Conservation (phyloP, 2,329 filamentous ascomycete species). For the Gaeumannomyces sp. region DNA sequence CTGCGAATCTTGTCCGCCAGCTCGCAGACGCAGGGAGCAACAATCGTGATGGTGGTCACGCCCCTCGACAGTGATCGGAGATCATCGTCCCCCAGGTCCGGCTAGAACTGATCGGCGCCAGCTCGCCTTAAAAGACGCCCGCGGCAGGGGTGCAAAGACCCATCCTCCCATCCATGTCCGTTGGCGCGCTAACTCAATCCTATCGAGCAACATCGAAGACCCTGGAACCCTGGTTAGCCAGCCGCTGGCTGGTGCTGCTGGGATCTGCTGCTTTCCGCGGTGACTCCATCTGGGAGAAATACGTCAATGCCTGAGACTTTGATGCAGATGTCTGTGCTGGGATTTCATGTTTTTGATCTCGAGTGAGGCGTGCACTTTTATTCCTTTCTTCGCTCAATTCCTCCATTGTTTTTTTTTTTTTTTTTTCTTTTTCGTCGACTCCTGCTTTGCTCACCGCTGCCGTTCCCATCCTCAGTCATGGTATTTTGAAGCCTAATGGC, state of each 20-base stretch:
- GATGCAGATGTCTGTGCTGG: not conserved
- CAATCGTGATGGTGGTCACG: not conserved
- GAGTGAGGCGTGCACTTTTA: not conserved
- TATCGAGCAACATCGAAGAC: not conserved
- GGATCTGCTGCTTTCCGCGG: too few species aligned
- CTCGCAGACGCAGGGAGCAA: not conserved
- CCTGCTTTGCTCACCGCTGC: not conserved
- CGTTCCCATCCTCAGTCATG: not conserved
- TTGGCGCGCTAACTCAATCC: not conserved
- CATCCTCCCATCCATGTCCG: not conserved
- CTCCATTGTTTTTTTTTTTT: not conserved
- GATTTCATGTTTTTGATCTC: not conserved
- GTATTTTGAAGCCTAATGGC: not conserved
- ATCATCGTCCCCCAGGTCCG: not conserved
- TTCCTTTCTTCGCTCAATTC: not conserved
- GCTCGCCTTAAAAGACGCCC: not conserved
- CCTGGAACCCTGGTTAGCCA: not conserved
- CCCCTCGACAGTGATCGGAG: not conserved
- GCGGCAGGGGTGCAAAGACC: not conserved
- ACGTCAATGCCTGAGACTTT: not conserved
- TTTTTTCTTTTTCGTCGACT: too few species aligned
- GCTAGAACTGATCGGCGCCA: not conserved
- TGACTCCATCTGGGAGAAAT: not conserved
- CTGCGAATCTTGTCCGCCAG: not conserved
- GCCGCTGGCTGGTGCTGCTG: not conserved